Evolutionary conservation across 1,284 basidiomycete species (phyloP).

Genomic region (Apiotrichum mycotoxinovorans): DNA sequence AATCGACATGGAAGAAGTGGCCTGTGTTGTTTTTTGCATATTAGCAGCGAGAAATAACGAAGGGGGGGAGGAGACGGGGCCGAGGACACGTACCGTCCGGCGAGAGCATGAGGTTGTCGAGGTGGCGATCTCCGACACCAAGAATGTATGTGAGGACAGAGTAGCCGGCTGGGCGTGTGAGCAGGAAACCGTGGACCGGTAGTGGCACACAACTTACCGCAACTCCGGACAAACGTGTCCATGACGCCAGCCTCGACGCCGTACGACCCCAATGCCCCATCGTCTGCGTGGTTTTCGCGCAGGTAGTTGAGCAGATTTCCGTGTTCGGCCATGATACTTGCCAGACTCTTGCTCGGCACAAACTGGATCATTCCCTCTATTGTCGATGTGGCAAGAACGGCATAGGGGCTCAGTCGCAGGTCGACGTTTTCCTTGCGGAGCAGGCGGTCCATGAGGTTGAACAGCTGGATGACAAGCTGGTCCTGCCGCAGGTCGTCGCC

Average conservation of each 20-base stretch:
- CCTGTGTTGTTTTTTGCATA: conserved; percentile 53
- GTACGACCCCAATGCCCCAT: conserved; percentile 85
- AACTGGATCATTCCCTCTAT: conserved; percentile 95
- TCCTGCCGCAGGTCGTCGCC: conserved; percentile 93
- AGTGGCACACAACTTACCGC: conserved; percentile 63
- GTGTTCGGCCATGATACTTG: conserved; percentile 85
- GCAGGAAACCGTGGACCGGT: not conserved
- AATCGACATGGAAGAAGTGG: conserved; percentile 93
- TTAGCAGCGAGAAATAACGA: not conserved
- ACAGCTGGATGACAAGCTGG: conserved; percentile 29
- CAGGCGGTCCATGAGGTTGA: conserved; percentile 65
- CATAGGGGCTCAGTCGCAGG: conserved; percentile 85
- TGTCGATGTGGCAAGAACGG: conserved; percentile 87
- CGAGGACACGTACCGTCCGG: conserved; percentile 85
- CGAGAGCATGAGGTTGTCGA: conserved; percentile 90
- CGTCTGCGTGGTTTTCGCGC: conserved; percentile 78
- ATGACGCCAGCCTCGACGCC: conserved; percentile 88
- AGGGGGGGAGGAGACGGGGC: not conserved
- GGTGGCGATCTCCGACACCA: conserved; percentile 94
- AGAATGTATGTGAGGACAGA: conserved; percentile 96
- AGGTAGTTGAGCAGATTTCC: conserved; percentile 89
- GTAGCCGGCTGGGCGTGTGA: conserved; percentile 71
- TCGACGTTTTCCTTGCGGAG: conserved; percentile 94
- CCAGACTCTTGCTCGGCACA: conserved; percentile 90
- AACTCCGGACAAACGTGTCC: conserved; percentile 94